Evolutionary conservation across 441 rosid genomes (phyloP), one percentile per base, ranked within the genome.

Genomic region (Mallotus repandus): DNA sequence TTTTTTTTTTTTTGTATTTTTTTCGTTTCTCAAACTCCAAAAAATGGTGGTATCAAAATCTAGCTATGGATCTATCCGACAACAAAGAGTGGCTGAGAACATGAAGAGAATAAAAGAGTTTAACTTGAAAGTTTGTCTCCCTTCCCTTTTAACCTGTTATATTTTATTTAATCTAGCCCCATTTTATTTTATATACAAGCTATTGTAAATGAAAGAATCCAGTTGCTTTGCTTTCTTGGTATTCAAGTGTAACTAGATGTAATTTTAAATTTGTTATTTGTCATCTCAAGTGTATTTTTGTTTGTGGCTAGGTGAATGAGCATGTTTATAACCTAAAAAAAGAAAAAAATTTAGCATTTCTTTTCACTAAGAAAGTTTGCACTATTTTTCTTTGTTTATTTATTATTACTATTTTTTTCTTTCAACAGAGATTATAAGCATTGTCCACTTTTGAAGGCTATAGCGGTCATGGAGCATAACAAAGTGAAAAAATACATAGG

Each of bases 381-480:
- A 43, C 9, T 8, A 43, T 25, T 25, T 25, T 25, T 25, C 1
- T 43, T 43, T 43, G 3, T 43, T 43, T 43, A 4, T 8, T 43
- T 43, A 25, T 25, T 25, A 25, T 2, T 25, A 25, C 29, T 43
- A 13, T 29, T 65, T 57, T 70, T 46, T 19, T 21, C 18, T 58
- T 76, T 57, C 76, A 81, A 52, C 91, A 96, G 97, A 91, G 86
- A 84, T 84, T 97, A 72, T 68, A 75, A 80, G 98, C 81, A 48
- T 72, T 96, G 79, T 91, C 98, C 58, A 96, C 98, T 22, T 35
- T 80, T 73, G 94, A 89, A 25, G 80, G 97, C 58, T 96, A 96
- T 76, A 93, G 97, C 81, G 98, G 98, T 54, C 93, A 96, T 71
- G 98, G 97, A 77, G 86, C 89, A 69, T 1, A 93, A 80, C 99